Evolutionary conservation across 1,139 yeast genomes (phyloP).

Genomic region (Diutina neorugosa): DNA sequence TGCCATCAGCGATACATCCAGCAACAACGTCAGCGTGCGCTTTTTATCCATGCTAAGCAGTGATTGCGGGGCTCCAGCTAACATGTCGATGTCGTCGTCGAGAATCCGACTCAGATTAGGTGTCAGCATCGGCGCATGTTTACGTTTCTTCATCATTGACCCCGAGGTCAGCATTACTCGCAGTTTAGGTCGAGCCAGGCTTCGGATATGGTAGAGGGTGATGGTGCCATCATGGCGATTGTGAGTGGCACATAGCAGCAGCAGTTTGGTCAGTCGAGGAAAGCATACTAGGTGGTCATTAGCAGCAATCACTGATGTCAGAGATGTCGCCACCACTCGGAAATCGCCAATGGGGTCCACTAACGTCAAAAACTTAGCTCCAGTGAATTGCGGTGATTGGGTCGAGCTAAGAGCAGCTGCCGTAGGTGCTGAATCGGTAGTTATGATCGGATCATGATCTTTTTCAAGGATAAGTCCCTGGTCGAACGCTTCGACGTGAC

Average conservation of each 20-base stretch:
- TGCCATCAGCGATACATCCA: conserved; percentile 48
- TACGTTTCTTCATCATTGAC: conserved; percentile 12
- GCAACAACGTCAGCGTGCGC: conserved; percentile 39
- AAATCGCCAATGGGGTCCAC: conserved; percentile 61
- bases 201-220: conserved; percentile 38
- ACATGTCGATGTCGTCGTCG: conserved; percentile 24
- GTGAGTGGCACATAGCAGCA: conserved; percentile 41
- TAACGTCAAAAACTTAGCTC: conserved; percentile 36
- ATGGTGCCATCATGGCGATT: conserved; percentile 32
- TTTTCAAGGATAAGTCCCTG: conserved; percentile 55
- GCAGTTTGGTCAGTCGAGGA: conserved; percentile 25
- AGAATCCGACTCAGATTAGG: conserved; percentile 31
- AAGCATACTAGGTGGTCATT: conserved; percentile 45
- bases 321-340: conserved; percentile 55
- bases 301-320: conserved; percentile 52
- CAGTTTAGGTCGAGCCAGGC: conserved; percentile 18
- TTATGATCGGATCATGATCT: conserved; percentile 14
- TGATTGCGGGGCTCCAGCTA: conserved; percentile 6
- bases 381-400: conserved; percentile 10
- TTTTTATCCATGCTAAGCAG: conserved; percentile 38
- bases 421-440: not conserved
- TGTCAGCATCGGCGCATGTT: conserved; percentile 21
- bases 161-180: not conserved
- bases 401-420: not conserved
- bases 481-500: conserved; percentile 44